Evolutionary conservation across 2,329 filamentous ascomycete genomes (phyloP), one percentile per base, ranked within the genome.

Genomic region (Huntiella bhutanensis): DNA sequence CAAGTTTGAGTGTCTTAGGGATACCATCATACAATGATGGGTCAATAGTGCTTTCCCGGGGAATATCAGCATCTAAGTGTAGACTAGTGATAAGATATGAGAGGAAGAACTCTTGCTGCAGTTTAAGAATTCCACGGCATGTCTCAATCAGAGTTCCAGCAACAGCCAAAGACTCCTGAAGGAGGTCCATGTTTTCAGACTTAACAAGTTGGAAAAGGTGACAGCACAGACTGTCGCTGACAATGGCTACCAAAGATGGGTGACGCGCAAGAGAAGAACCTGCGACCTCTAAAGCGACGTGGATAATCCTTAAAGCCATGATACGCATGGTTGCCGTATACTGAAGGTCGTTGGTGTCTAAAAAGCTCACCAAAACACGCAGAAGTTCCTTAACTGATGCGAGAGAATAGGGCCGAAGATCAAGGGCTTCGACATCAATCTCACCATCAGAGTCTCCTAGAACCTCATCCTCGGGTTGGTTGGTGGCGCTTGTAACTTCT

Each of bases 271-370:
- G 95, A 5, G 87, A 93, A 3, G 91, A 88, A 0, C 91, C 91
- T 1, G 91, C 86, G 49, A 98, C 88, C 62, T 98, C 91, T 16
- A 98, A 72, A 1, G 91, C 91, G 39, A 98, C 91, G 59, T 98
- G 91, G 47, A 98, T 91, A 52, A 98, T 96, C 38, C 91, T 77
- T 53, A 98, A 65, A 13, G 91, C 91, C 87, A 98, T 98, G 36
- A 98, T 85, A 54, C 88, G 77, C 80, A 96, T 91, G 1, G 84
- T 80, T 58, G 98, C 91, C 2, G 86, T 92, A 60, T 95, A 84
- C 54, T 88, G 83, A 45, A 77, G 79, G 60, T 96, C 88, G 56
- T 94, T 83, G 1, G 92, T 91, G 57, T 98, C 86, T 19, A 98
- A 65, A 12, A 98, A 77, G 59, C 93, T 88, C 39, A 96, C 88